Conservation (phyloP, 305 asterid species). For the Fraxinus dipetala region DNA sequence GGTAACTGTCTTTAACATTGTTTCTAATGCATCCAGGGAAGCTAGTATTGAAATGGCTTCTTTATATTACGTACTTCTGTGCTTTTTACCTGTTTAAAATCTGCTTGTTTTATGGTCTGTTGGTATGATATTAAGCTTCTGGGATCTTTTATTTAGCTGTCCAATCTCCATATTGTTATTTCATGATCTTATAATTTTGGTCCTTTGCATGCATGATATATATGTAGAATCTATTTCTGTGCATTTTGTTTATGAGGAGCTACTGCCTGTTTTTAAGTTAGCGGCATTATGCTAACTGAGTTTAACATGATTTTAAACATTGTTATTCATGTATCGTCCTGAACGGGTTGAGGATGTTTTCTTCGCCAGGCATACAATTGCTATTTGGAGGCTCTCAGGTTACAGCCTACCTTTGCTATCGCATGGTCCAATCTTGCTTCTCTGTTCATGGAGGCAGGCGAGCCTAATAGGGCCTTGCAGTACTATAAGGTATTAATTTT, state of each 20-base stretch:
- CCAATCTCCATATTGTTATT: not conserved
- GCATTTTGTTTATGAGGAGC: not conserved
- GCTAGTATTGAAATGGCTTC: not conserved
- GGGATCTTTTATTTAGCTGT: not conserved
- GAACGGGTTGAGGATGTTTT: constrained; percentile 5
- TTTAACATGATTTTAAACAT: constrained; percentile 7
- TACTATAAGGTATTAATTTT: constrained; percentile 74
- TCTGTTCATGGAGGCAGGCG: constrained; percentile 93
- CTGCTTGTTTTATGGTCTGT: constrained; percentile 12
- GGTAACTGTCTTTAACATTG: constrained; percentile 38
- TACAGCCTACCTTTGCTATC: constrained; percentile 93
- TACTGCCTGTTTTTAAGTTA: not conserved
- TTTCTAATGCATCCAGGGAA: not conserved
- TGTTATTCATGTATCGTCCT: constrained; percentile 8
- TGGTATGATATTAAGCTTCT: constrained; percentile 13
- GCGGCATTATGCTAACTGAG: not conserved
- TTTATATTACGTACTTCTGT: not conserved
- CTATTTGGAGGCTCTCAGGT: constrained; percentile 81
- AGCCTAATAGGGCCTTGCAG: constrained; percentile 84
- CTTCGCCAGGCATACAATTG: constrained; percentile 77
- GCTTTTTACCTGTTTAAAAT: not conserved
- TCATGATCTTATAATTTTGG: not conserved
- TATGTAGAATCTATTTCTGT: not conserved
- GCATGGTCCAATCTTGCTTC: constrained; percentile 99
- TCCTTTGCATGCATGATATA: not conserved